Evolutionary conservation across 2,329 filamentous ascomycete species (phyloP), one percentile per base, ranked within the genome.

Genomic region (Bipolaris zeicola): DNA sequence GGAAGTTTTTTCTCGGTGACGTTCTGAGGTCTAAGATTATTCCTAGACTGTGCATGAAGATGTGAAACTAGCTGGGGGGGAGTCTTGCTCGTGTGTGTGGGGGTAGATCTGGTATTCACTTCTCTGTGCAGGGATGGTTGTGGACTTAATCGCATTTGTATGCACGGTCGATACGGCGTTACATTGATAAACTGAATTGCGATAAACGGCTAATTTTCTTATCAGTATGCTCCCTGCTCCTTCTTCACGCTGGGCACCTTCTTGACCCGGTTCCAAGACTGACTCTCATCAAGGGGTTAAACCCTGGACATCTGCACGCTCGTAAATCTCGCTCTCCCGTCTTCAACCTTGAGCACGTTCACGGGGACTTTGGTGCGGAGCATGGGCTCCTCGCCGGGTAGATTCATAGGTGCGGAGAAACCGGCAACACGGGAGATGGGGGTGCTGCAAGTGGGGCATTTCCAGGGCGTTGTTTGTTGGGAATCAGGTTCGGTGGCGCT

Each of bases 331-430:
- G 31, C 0, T 18, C 43, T 48, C 0, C 50, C 43, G 13, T 48
- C 36, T 14, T 48, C 43, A 6, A 49, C 28, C 5, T 42, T 22
- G 1, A 53, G 50, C 7, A 48, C 50, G 18, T 48, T 13, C 3
- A 53, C 43, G 0, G 43, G 34, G 0, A 48, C 26, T 1, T 34
- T 48, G 10, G 46, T 11, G 26, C 43, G 26, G 11, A 48, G 10
- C 20, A 48, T 16, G 4, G 36, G 50, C 11, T 53, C 43, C 6
- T 53, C 43, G 20, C 50, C 43, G 3, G 43, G 43, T 7, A 53
- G n/a, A 14, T 42, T 34, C 43, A 53, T 48, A 1, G 50, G 49
- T 5, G 39, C 49, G 1, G 38, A 51, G 10, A 51, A 51, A 3
- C 49, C 49, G 11, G 49, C 49, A 8, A 51, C 49, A 4, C 37